A percentile compares a stretch with the other conserved stretches of the same genome.
phyloP scores from a whole-genome alignment of 2,329 filamentous ascomycete species.

The Cladosporium halotolerans region DNA sequence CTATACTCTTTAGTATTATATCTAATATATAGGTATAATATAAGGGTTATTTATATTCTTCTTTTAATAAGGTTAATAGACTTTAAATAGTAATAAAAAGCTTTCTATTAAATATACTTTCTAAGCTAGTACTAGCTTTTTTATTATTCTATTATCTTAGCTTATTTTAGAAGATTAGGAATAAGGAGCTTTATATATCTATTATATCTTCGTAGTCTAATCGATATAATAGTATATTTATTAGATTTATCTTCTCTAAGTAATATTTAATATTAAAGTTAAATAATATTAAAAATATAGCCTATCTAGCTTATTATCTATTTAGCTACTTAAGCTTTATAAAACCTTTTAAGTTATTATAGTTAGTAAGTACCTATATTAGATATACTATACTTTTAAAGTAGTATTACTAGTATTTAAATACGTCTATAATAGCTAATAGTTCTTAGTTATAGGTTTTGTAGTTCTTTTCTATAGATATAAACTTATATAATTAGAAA shows the following conservation, averaged over 20 bases:
- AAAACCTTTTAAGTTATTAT: slow-evolving; percentile 11
- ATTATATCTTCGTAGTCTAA: too few species aligned
- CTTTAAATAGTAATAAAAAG: too few species aligned
- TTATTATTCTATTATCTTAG: too few species aligned
- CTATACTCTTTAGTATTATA: too few species aligned
- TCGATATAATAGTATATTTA: slow-evolving; percentile 9
- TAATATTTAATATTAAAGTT: slow-evolving; percentile 12
- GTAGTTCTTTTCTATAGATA: slow-evolving; percentile 12
- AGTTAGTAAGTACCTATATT: slow-evolving; percentile 11
- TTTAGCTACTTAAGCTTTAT: slow-evolving; percentile 8
- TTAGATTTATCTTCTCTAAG: slow-evolving; percentile 6
- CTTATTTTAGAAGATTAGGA: too few species aligned
- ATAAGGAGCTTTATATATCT: too few species aligned
- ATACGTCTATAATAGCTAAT: slow-evolving; percentile 7
- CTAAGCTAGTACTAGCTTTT: too few species aligned
- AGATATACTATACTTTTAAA: neutral
- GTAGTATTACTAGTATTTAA: slow-evolving; percentile 12
- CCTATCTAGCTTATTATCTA: slow-evolving; percentile 7
- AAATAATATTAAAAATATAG: slow-evolving; percentile 6
- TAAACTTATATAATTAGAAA: slow-evolving; percentile 14
- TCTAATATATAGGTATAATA: too few species aligned
- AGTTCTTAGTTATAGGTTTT: slow-evolving; percentile 14
- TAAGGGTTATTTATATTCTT: too few species aligned
- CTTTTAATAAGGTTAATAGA: too few species aligned
- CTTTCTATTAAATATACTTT: too few species aligned